Percentiles rank a stretch among this genome's conserved stretches.
phyloP scores from a whole-genome alignment of 2,329 filamentous ascomycete genomes.

The Podosphaera leucotricha region DNA sequence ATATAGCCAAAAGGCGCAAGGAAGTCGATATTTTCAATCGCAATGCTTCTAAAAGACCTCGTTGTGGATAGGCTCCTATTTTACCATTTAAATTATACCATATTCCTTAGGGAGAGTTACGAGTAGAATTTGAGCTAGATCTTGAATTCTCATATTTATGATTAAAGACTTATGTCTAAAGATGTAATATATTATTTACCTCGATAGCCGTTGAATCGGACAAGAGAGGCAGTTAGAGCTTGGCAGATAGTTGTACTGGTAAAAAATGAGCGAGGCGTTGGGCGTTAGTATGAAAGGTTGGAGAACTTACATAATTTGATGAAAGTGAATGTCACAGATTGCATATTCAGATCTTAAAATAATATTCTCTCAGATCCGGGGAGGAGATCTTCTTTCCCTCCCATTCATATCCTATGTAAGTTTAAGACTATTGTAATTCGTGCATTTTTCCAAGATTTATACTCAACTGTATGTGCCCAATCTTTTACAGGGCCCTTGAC shows the following conservation, averaged over 20 bases:
- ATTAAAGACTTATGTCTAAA: not conserved
- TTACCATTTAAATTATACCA: not conserved
- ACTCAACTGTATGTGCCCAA: too few relatives aligned
- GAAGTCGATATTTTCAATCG: slow-evolving; percentile 2
- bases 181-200: not conserved
- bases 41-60: not conserved
- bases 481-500: too few relatives aligned
- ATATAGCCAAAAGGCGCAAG: not conserved
- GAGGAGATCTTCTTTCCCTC: too few relatives aligned
- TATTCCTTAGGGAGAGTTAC: not conserved
- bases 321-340: too few relatives aligned
- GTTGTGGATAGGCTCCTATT: not conserved
- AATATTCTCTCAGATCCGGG: too few relatives aligned
- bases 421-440: too few relatives aligned
- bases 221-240: not conserved
- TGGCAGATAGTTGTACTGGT: not conserved
- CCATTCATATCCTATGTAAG: too few relatives aligned
- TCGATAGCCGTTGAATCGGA: not conserved
- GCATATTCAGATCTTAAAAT: too few relatives aligned
- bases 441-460: too few relatives aligned
- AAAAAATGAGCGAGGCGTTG: not conserved
- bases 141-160: not conserved
- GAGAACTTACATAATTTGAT: too few relatives aligned
- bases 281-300: not conserved
- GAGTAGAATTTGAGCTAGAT: not conserved